Evolutionary conservation across 371 early-diverging fungal species (phyloP), one percentile per base, ranked within the genome.

Genomic region (Apophysomyces elegans): DNA sequence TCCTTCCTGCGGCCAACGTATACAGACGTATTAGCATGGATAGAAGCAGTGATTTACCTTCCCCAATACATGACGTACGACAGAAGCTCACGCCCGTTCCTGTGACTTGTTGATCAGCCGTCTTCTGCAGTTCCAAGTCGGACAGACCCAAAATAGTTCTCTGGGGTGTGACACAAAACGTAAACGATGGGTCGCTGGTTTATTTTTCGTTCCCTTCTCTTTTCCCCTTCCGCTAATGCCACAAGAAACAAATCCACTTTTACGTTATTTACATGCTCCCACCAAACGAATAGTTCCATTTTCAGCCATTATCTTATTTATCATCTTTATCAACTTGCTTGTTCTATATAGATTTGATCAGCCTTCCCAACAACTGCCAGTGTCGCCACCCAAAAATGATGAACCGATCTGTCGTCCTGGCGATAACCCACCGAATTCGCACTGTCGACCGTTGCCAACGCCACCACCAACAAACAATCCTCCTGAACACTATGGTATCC

Each of bases 401-500:
- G n/a, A 45, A 13, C 46, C 46, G 6, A 45, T 18, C 13, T 45
- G 46, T 13, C 46, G 46, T 45, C 46, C 46, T n/a, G 46, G 46
- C 16, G 16, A 16, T 13, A 13, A 6, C 46, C 46, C 46, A 13
- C 46, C 46, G 13, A 18, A 45, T 45, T 18, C 46, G 16, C 8
- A 45, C 46, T 45, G 46, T 45, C 9, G 2, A 26, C 32, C 67
- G 36, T 47, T 60, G 35, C 50, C 41, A 9, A 16, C 26, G 16
- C 61, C 60, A n/a, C 6, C 50, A 12, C 61, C 61, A 5, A 66
- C 66, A 32, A 68, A 71, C 56, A 38, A 68, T 14, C 71, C 77
- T 5, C 71, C 74, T 5, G 50, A 62, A 4, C 46, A 45, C 4
- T 77, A 77, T 26, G 70, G 69, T 32, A 26, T 78, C 1, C 67